Evolutionary conservation across 179 eudicot genomes (phyloP), one percentile per base, ranked within the genome.

Genomic region (Patellifolia procumbens): DNA sequence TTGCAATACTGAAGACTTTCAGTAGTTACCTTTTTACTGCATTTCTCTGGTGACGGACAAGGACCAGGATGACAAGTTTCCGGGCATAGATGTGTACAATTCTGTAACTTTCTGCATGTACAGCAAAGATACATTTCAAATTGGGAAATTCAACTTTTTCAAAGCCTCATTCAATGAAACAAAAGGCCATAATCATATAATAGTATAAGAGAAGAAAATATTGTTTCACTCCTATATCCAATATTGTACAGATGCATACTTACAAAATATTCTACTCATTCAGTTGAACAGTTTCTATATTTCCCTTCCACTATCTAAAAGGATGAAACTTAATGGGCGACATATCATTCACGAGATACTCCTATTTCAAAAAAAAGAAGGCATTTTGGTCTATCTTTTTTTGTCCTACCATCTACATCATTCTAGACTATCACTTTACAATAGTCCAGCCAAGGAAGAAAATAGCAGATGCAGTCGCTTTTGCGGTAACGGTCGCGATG

Each of bases 61-160:
- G 82, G 82, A 68, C 98, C 95, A 60, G 93, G 91, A 89, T 95
- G 99, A 81, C 98, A 95, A 48, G 60, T 89, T 83, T 91, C 92
- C 13, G 99, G 95, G 85, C 99, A 95, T 61, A 95, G 89, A 85
- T 95, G 99, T 24, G 90, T 78, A 74, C 99, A 95, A 58, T 86
- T 74, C 15, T 91, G 92, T 70, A 95, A 81, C 76, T 95, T 95
- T 81, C 99, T 95, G 91, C 86, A 85, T 19, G 81, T 60, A 66
- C 78, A 76, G 69, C 43, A 68, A 24, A 70, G 51, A 69, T 16
- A 19, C 64, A 42, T 55, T 61, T 55, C 68, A 35, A 52, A 76
- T 13, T 45, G 31, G 26, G 49, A 62, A 12, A 45, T 24, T 28
- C 58, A 67, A 72, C 28, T 62, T 58, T 17, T 49, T 72, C 56